Conservation (phyloP, 108 stramenopile genomes). For the Conticribra weissflogii region DNA sequence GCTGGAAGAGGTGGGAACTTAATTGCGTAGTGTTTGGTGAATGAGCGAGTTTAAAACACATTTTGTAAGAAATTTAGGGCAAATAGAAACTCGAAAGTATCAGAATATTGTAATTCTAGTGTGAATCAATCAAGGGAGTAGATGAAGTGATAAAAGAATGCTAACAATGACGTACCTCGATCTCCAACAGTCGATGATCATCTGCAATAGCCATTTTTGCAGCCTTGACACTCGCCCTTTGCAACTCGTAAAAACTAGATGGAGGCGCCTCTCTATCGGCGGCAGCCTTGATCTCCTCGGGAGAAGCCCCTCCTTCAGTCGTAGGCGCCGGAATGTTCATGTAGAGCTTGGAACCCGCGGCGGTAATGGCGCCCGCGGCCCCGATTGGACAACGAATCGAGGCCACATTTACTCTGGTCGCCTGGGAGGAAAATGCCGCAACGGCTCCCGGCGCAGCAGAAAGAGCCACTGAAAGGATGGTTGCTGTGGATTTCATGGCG, state of each 20-base stretch:
- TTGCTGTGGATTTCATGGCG: too few species aligned
- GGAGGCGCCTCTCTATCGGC: constrained; percentile 68
- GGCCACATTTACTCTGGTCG: background rate
- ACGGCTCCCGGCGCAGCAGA: background rate
- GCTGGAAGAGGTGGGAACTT: constrained; percentile 89
- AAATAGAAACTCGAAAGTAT: too few species aligned
- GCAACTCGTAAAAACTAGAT: constrained; percentile 74
- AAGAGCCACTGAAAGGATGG: background rate
- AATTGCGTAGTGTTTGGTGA: background rate
- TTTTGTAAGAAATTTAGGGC: too few species aligned
- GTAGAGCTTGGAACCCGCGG: background rate
- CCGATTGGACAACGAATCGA: background rate
- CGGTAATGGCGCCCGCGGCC: background rate
- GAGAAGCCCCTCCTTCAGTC: constrained; percentile 40
- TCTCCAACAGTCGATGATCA: constrained; percentile 84
- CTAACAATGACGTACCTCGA: too few species aligned
- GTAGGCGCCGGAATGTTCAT: constrained; percentile 50
- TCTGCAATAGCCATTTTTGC: constrained; percentile 72
- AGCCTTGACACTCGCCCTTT: constrained; percentile 67
- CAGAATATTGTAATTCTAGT: background rate
- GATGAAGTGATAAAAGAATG: too few species aligned
- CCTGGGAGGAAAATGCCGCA: background rate
- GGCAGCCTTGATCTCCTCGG: constrained; percentile 56
- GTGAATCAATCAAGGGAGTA: background rate
- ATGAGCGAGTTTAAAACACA: background rate